phyloP scores from a whole-genome alignment of 1,284 basidiomycete species.

The Ustilago loliicola region DNA sequence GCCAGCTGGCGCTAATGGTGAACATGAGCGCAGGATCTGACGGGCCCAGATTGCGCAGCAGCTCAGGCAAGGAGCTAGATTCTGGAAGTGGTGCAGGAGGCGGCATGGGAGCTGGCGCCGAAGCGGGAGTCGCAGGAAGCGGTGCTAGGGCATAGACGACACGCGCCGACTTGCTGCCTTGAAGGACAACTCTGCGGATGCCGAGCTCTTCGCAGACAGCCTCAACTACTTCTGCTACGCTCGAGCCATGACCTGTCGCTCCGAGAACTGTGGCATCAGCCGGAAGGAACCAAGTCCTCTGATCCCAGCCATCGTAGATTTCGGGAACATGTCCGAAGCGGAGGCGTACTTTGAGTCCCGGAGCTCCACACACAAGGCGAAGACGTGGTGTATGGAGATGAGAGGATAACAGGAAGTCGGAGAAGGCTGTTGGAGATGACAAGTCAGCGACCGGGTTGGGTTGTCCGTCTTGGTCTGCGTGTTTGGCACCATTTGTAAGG shows the following conservation, averaged over 20 bases:
- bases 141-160: conserved; percentile 64
- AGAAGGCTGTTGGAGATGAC: conserved; percentile 66
- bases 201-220: conserved; percentile 78
- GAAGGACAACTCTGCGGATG: conserved; percentile 74
- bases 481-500: conserved; percentile 76
- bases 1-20: conserved; percentile 69
- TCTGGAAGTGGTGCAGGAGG: conserved; percentile 51
- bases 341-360: conserved; percentile 75
- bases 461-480: conserved; percentile 83
- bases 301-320: conserved; percentile 76
- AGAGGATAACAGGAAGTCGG: conserved; percentile 79
- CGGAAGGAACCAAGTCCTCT: conserved; percentile 50
- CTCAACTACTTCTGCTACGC: conserved; percentile 71
- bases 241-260: conserved; percentile 37
- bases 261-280: conserved; percentile 32
- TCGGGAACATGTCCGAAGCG: conserved; percentile 81
- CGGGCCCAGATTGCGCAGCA: conserved; percentile 27
- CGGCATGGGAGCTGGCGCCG: conserved; percentile 49
- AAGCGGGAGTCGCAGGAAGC: conserved; percentile 36
- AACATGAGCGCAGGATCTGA: conserved; percentile 51
- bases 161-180: conserved; percentile 69
- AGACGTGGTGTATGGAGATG: conserved; percentile 79
- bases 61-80: conserved; percentile 24
- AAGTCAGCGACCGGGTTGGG: conserved; percentile 81
- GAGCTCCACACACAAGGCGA: conserved; percentile 77